Evolutionary conservation across 2,329 filamentous ascomycete species (phyloP), one percentile per base, ranked within the genome.

Genomic region (Arthrocladium fulminans): DNA sequence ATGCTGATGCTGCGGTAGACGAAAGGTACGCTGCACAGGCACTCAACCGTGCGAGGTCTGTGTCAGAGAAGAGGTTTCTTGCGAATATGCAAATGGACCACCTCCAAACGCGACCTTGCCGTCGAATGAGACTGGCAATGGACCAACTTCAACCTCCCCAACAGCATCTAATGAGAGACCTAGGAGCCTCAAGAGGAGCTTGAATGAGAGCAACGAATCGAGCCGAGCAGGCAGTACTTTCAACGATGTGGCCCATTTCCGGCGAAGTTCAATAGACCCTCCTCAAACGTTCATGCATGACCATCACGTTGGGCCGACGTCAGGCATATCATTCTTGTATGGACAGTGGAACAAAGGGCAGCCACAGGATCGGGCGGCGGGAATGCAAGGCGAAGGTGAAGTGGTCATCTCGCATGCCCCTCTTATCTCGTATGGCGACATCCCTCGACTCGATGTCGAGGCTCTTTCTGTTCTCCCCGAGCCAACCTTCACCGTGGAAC

Each of bases 311-410:
- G 73, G 73, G 25, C 67, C 69, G 8, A 73, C 72, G 10, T 65
- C 73, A 63, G 52, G 68, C 51, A 57, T 71, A 59, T 62, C 73
- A 57, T 67, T 80, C 67, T 61, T 84, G 70, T 45, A 83, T 63
- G 79, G 80, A 75, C 65, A 79, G 74, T 66, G 83, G 79, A 60
- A 82, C 73, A 61, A 80, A 74, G 58, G 40, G 79, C 72, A 3
- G 77, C 71, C 10, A 76, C 71, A 63, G 60, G 38, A 60, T 13
- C 10, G 39, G 6, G 6, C 10, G 32, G 44, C 17, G 59, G 56
- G 41, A 17, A 40, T 40, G 24, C 52, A 48, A 27, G 39, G 32
- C 0, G 55, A 53, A 1, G 63, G 67, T 6, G 60, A 63, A 15
- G 70, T 73, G 37, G 59, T 63, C 47, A 30, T 47, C 4, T 60